Conservation (phyloP, 345 rosid genomes). For the Syzygium jambos region DNA sequence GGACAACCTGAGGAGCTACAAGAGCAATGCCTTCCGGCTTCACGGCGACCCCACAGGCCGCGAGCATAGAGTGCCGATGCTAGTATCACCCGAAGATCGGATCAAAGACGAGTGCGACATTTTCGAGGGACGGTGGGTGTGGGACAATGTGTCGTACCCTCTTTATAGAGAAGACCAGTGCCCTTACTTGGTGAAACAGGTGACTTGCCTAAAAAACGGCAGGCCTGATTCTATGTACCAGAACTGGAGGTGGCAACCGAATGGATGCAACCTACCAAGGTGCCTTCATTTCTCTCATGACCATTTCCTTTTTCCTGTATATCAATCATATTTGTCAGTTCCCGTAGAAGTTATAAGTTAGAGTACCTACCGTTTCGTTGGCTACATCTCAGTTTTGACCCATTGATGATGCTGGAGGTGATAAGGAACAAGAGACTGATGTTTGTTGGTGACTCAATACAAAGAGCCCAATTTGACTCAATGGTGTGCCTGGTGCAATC, state of each 20-base stretch:
- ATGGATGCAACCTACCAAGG: constrained; percentile 67
- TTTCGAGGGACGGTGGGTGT: constrained; percentile 79
- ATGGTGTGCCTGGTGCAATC: constrained; percentile 83
- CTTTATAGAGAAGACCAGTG: constrained; percentile 72
- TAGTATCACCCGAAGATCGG: constrained; percentile 44
- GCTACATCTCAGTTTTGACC: constrained; percentile 46
- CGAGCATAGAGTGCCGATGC: constrained; percentile 18
- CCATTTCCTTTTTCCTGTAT: background rate
- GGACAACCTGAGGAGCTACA: constrained; percentile 45
- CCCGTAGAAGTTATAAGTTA: background rate
- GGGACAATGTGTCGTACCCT: constrained; percentile 75
- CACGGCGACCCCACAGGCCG: constrained; percentile 13
- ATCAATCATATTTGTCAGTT: background rate
- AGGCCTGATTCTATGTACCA: constrained; percentile 75
- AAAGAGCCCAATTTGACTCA: constrained; percentile 86
- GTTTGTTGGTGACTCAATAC: constrained; percentile 92
- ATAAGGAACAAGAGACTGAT: constrained; percentile 71
- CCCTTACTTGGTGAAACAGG: constrained; percentile 83
- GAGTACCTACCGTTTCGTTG: background rate
- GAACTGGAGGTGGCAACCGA: constrained; percentile 90
- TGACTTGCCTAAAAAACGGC: constrained; percentile 70
- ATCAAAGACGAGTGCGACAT: constrained; percentile 56
- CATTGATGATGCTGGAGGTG: constrained; percentile 62
- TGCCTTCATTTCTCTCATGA: constrained; percentile 1
- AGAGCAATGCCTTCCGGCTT: constrained; percentile 19